phyloP scores from a whole-genome alignment of 371 early-diverging fungal genomes.

The Rhizopus stolonifer region DNA sequence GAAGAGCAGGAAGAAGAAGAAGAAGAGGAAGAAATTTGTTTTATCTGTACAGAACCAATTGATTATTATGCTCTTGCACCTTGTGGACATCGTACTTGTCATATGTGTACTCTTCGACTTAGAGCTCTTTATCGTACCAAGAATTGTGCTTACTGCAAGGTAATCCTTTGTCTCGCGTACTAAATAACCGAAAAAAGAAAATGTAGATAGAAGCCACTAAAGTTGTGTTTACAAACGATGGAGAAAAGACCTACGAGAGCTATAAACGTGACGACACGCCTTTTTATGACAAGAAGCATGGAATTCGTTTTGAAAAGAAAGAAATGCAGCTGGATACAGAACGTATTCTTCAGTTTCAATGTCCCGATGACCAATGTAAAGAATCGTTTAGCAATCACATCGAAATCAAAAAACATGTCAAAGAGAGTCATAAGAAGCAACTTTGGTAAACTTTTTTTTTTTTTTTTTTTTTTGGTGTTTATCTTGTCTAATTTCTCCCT shows the following conservation, averaged over 20 bases:
- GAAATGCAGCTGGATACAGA: slow-evolving; percentile 72
- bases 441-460: slow-evolving; percentile 6
- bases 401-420: slow-evolving; percentile 82
- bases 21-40: slow-evolving; percentile 66
- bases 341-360: slow-evolving; percentile 78
- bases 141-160: slow-evolving; percentile 92
- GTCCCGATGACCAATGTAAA: slow-evolving; percentile 77
- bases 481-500: not conserved
- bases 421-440: slow-evolving; percentile 62
- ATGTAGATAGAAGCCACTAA: slow-evolving; percentile 18
- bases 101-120: slow-evolving; percentile 85
- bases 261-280: slow-evolving; percentile 54
- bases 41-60: slow-evolving; percentile 90
- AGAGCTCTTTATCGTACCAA: slow-evolving; percentile 84
- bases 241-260: slow-evolving; percentile 57
- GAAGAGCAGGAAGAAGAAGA: no score
- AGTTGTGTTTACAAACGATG: slow-evolving; percentile 59
- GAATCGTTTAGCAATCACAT: slow-evolving; percentile 55
- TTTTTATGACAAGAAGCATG: slow-evolving; percentile 62
- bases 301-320: slow-evolving; percentile 72
- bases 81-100: slow-evolving; percentile 93
- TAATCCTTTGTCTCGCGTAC: slow-evolving; percentile 18
- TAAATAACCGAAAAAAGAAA: not conserved
- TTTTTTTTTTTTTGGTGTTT: no score
- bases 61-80: slow-evolving; percentile 79